Conservation (phyloP, 805 yeast species). For the Saccharomycopsis sp. region DNA sequence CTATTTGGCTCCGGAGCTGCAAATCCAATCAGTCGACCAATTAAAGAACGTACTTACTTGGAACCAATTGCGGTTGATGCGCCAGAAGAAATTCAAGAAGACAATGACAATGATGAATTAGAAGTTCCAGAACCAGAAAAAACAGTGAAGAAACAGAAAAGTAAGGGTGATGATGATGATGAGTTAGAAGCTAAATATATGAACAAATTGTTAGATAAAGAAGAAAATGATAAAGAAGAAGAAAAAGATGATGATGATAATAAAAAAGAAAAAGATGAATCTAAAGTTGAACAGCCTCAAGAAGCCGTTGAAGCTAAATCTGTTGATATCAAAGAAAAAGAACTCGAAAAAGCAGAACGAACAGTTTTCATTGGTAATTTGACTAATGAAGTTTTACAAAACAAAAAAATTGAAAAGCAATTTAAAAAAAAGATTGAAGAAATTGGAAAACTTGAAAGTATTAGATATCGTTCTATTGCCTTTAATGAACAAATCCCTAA, state of each 20-base stretch:
- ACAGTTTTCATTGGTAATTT: slow-evolving; percentile 88
- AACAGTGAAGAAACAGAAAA: too few species aligned
- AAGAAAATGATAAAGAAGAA: slow-evolving; percentile 3
- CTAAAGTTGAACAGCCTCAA: slow-evolving; percentile 1
- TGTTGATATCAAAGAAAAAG: slow-evolving; percentile 24
- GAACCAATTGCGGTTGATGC: too few species aligned
- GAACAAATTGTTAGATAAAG: slow-evolving; percentile 8
- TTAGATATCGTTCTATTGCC: slow-evolving; percentile 88
- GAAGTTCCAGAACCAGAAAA: too few species aligned
- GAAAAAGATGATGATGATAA: slow-evolving; percentile 13
- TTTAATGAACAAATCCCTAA: slow-evolving; percentile 83
- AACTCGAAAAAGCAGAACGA: slow-evolving; percentile 70
- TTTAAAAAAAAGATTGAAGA: slow-evolving; percentile 55
- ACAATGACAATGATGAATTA: too few species aligned
- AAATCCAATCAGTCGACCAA: too few species aligned
- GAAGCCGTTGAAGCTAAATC: slow-evolving; percentile 10
- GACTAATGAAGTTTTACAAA: slow-evolving; percentile 50
- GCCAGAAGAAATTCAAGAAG: too few species aligned
- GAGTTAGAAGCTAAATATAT: slow-evolving; percentile 17
- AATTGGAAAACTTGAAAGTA: slow-evolving; percentile 44
- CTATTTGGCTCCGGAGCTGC: too few species aligned
- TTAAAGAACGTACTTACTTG: too few species aligned
- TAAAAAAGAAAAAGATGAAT: not conserved
- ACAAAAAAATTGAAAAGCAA: slow-evolving; percentile 46
- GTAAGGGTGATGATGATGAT: slow-evolving; percentile 17